Percentiles rank a stretch among this genome's conserved stretches.
These are phyloP conservation scores for Cladosporium sp. DNA, from an alignment of 2,329 filamentous ascomycete species.

Conservation along the genomic window DNA sequence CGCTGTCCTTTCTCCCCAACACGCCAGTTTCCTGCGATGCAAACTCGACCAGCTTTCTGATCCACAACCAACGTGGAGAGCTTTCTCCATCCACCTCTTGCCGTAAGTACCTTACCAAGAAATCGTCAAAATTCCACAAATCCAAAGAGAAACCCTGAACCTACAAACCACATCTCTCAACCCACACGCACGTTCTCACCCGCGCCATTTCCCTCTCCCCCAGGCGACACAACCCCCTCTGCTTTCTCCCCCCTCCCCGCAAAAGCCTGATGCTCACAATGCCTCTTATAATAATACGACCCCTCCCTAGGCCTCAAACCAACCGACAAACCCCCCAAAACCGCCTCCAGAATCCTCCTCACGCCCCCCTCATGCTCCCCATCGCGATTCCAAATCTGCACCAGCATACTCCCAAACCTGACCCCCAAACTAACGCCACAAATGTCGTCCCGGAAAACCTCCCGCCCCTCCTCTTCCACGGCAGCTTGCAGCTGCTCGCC, in stretches of 20 bases:
- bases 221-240: too few species aligned
- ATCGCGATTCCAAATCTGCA: constrained; percentile 92
- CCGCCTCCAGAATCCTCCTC: constrained; percentile 65
- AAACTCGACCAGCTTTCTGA: too few species aligned
- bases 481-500: constrained; percentile 74
- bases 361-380: constrained; percentile 74
- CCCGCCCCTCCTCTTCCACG: constrained; percentile 50
- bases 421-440: constrained; percentile 84
- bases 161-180: too few species aligned
- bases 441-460: constrained; percentile 68
- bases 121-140: too few species aligned
- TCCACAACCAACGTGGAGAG: too few species aligned
- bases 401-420: constrained; percentile 81
- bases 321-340: constrained; percentile 66
- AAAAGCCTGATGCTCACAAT: constrained; percentile 78
- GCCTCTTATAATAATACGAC: constrained; percentile 71
- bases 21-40: too few species aligned
- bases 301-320: constrained; percentile 66
- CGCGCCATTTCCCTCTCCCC: too few species aligned
- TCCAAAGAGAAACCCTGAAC: too few species aligned
- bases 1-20: too few species aligned
- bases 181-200: too few species aligned
- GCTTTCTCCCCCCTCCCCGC: background rate
- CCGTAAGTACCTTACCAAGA: too few species aligned
- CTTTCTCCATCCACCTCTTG: too few species aligned